phyloP scores from a whole-genome alignment of 1,139 yeast species.

The Hyphopichia wangnamkhiaoensis region DNA sequence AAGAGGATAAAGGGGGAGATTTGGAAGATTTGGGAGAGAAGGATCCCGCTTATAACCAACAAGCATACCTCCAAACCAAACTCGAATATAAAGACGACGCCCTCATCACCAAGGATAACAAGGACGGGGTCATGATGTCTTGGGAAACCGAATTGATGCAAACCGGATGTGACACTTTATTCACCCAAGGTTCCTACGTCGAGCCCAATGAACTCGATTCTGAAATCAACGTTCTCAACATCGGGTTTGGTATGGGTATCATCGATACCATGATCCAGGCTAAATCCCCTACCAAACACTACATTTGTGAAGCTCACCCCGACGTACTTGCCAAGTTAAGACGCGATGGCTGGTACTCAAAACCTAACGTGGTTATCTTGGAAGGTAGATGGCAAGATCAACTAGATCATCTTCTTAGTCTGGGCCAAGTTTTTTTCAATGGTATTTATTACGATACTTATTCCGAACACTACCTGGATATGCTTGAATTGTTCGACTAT shows the following conservation, averaged over 20 bases:
- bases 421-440: conserved; percentile 71
- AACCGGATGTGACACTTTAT: conserved; percentile 71
- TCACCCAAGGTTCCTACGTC: conserved; percentile 34
- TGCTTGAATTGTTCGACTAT: conserved; percentile 80
- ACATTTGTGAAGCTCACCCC: conserved; percentile 94
- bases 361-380: conserved; percentile 66
- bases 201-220: conserved; percentile 33
- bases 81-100: conserved; percentile 72
- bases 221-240: conserved; percentile 64
- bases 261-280: conserved; percentile 77
- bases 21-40: conserved; percentile 18
- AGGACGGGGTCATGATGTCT: conserved; percentile 97
- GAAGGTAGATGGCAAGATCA: conserved; percentile 94
- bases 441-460: conserved; percentile 95
- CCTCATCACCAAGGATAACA: conserved; percentile 66
- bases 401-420: conserved; percentile 60
- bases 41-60: conserved; percentile 67
- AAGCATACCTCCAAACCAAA: conserved; percentile 64
- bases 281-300: conserved; percentile 64
- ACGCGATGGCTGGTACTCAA: conserved; percentile 82
- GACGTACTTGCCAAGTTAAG: conserved; percentile 73
- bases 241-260: conserved; percentile 97
- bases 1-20: conserved; percentile 10
- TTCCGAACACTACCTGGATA: conserved; percentile 82
- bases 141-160: conserved; percentile 90